Conservation (phyloP, 306 rosid genomes). For the Mucuna pruriens region DNA sequence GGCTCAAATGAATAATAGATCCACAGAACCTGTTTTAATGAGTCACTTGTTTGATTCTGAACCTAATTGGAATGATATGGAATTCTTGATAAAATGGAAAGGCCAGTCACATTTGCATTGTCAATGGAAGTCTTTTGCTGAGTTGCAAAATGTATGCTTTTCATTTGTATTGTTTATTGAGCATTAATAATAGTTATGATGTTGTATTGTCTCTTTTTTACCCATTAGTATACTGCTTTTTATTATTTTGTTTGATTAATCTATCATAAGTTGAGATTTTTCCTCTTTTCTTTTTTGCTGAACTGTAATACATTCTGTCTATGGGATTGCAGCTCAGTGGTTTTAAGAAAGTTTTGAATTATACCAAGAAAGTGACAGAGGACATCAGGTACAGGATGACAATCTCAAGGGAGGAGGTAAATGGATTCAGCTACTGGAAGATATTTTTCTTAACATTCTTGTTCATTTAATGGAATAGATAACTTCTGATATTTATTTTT, state of each 20-base stretch:
- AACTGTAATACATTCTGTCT: conserved; percentile 43
- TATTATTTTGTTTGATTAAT: conserved; percentile 17
- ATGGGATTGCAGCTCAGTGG: conserved; percentile 87
- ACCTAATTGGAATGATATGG: conserved; percentile 85
- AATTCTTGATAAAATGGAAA: conserved; percentile 95
- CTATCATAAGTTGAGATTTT: conserved; percentile 28
- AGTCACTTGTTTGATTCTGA: conserved; percentile 83
- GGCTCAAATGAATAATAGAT: conserved; percentile 69
- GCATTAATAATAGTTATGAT: neutral
- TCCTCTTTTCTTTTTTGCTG: conserved; percentile 10
- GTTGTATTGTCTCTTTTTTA: neutral
- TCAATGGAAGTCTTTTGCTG: conserved; percentile 89
- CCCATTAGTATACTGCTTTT: neutral
- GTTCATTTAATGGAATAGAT: conserved; percentile 3
- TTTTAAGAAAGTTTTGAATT: conserved; percentile 93
- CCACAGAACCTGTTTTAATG: conserved; percentile 73
- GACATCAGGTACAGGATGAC: conserved; percentile 78
- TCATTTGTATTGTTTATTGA: conserved; percentile 30
- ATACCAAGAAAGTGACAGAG: conserved; percentile 83
- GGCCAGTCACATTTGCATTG: conserved; percentile 99
- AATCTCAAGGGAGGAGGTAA: conserved; percentile 95
- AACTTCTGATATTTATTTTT: conserved; percentile 12
- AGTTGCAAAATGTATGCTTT: conserved; percentile 82
- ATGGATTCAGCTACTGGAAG: conserved; percentile 21
- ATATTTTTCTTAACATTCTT: neutral